phyloP scores from a whole-genome alignment of 371 early-diverging fungal genomes.

The Rhizomucor pusillus region DNA sequence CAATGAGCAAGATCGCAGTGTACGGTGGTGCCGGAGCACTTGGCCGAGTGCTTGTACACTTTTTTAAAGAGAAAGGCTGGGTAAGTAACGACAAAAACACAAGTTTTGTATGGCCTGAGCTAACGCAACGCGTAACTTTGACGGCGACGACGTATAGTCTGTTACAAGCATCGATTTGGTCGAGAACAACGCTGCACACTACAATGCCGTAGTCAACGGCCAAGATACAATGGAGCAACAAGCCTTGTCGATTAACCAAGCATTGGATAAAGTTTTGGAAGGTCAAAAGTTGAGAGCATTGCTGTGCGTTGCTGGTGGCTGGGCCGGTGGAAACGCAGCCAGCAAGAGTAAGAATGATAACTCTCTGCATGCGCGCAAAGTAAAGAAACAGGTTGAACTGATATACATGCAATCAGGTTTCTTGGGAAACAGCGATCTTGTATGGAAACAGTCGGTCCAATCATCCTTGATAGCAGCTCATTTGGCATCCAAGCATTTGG shows the following conservation, averaged over 20 bases:
- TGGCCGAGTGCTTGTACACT: slow-evolving; percentile 72
- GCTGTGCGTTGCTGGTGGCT: slow-evolving; percentile 95
- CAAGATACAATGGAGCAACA: slow-evolving; percentile 55
- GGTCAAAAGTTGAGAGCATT: slow-evolving; percentile 73
- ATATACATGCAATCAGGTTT: slow-evolving; percentile 58
- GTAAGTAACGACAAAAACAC: slow-evolving; percentile 35
- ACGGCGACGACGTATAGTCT: slow-evolving; percentile 33
- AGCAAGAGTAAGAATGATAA: slow-evolving; percentile 49
- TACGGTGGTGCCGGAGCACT: slow-evolving; percentile 93
- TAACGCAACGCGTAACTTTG: background rate
- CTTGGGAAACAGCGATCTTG: slow-evolving; percentile 67
- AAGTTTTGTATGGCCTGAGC: background rate
- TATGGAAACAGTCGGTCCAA: slow-evolving; percentile 80
- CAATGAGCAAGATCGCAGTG: slow-evolving; percentile 70
- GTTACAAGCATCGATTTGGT: slow-evolving; percentile 80
- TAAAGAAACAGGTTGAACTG: background rate
- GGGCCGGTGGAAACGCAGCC: slow-evolving; percentile 92
- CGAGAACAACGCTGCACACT: slow-evolving; percentile 70
- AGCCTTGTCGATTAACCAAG: slow-evolving; percentile 48
- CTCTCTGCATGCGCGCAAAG: background rate
- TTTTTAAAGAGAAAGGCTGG: slow-evolving; percentile 74
- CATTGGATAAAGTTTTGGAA: slow-evolving; percentile 31
- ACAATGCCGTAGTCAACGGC: slow-evolving; percentile 61
- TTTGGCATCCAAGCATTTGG: slow-evolving; percentile 75
- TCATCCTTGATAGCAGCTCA: slow-evolving; percentile 82